Evolutionary conservation across 2,329 filamentous ascomycete genomes (phyloP), one percentile per base, ranked within the genome.

Genomic region (Gnomoniopsis smithogilvyi): DNA sequence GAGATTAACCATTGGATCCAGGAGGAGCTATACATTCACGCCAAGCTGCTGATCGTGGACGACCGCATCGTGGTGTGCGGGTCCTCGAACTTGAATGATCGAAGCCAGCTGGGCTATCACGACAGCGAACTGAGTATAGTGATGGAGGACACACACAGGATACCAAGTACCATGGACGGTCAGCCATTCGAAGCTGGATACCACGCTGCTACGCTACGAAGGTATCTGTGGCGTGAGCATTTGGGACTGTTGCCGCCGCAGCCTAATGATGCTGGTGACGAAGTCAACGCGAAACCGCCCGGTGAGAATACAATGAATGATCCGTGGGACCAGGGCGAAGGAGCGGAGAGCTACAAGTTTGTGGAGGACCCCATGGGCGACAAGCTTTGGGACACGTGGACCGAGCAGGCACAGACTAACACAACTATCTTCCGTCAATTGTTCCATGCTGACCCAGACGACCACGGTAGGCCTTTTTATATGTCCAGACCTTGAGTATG

Each of bases 11-110:
- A 96, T 70, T 96, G 95, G 79, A 88, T 98, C 60, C 94, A 96
- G 70, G 95, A 99, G 71, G 94, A 99, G 73, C 83, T 98, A 2
- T 99, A 99, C 71, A 88, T 98, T 51, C 95, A 99, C 72, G 90
- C 87, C 30, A 99, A 98, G 76, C 81, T 97, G 38, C 82, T 95
- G 65, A 94, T 97, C 65, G 89, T 89, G 1, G 93, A 98, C 69
- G 94, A 98, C 72, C 86, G 87, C 56, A 82, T 92, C 51, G 92
- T 90, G 1, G 85, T 97, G 55, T 95, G 92, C 69, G 92, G 92
- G 19, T 92, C 88, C 26, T 91, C 90, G 64, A 98, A 97, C 73
- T 81, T 97, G 67, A 98, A 97, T 72, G 94, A 98, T 70, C 88
- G 94, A 55, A 86, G 91, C 53, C 93, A 96, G 73, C 77, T 95